These are phyloP conservation scores for Penicillium sp. DNA, from an alignment of 2,329 filamentous ascomycete species.

Conservation along the genomic window DNA sequence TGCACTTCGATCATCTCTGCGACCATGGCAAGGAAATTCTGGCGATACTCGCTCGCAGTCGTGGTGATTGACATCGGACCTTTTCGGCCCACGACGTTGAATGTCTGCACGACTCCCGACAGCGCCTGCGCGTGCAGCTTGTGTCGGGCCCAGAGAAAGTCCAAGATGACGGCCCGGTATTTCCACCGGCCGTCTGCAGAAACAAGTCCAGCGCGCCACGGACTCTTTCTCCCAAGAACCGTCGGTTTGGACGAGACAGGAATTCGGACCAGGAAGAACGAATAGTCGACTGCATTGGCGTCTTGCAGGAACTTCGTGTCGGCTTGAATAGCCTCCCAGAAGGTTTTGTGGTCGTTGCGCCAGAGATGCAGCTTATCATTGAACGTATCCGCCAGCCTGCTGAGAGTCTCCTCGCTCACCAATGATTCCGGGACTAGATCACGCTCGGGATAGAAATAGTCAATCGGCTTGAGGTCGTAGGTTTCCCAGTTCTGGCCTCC, in stretches of 20 bases:
- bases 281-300: conserved; percentile 70
- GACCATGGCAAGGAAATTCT: conserved; percentile 55
- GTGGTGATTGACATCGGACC: conserved; percentile 75
- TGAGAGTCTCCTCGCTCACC: conserved; percentile 62
- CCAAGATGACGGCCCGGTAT: conserved; percentile 65
- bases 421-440: conserved; percentile 65
- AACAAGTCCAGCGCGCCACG: conserved; percentile 61
- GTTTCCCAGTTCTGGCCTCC: conserved; percentile 60
- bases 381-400: conserved; percentile 65
- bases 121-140: conserved; percentile 63
- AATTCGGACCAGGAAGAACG: conserved; percentile 65
- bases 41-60: conserved; percentile 63
- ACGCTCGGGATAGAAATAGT: conserved; percentile 73
- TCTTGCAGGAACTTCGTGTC: conserved; percentile 64
- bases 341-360: conserved; percentile 53
- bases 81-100: conserved; percentile 61
- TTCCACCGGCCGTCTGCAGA: conserved; percentile 64
- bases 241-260: conserved; percentile 40
- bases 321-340: conserved; percentile 55
- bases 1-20: conserved; percentile 44
- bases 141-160: conserved; percentile 78
- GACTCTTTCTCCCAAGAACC: conserved; percentile 33
- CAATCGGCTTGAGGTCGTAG: conserved; percentile 70
- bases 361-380: conserved; percentile 62
- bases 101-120: conserved; percentile 62